Evolutionary conservation across 164 flowering plant species (phyloP).

Genomic region (Platanus orientalis): DNA sequence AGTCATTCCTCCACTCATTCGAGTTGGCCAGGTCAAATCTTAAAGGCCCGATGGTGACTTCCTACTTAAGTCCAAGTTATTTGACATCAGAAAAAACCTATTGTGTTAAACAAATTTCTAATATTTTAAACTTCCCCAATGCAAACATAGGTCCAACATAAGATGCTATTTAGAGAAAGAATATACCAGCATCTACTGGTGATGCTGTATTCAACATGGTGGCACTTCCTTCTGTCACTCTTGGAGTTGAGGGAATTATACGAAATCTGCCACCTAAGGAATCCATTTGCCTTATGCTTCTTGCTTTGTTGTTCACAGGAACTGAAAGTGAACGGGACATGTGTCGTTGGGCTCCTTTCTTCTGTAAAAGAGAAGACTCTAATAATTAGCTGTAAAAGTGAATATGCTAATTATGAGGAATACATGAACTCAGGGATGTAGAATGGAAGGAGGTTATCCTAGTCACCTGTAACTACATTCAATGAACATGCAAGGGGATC

Average conservation of each 20-base stretch:
- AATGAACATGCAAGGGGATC: not conserved
- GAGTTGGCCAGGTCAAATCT: not conserved
- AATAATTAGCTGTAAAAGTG: conserved; percentile 5
- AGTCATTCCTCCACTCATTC: too few species aligned
- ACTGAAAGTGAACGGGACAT: conserved; percentile 85
- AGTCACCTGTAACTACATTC: not conserved
- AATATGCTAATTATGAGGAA: not conserved
- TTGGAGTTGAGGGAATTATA: conserved; percentile 81
- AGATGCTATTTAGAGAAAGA: conserved; percentile 11
- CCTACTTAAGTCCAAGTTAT: not conserved
- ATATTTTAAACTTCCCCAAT: not conserved
- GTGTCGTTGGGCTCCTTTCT: conserved; percentile 32
- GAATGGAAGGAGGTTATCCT: not conserved
- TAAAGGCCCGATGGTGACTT: not conserved
- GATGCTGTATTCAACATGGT: conserved; percentile 15
- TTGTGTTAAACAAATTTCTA: not conserved
- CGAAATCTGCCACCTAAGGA: conserved; percentile 58
- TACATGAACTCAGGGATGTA: not conserved
- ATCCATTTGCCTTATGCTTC: conserved; percentile 50
- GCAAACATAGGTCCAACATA: not conserved
- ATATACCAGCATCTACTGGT: conserved; percentile 47
- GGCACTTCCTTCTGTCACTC: conserved; percentile 38
- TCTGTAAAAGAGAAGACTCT: conserved; percentile 31
- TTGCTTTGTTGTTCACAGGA: conserved; percentile 52
- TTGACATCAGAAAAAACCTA: not conserved